Conservation (phyloP, 2,329 filamentous ascomycete species). For the Rutstroemia sp. region DNA sequence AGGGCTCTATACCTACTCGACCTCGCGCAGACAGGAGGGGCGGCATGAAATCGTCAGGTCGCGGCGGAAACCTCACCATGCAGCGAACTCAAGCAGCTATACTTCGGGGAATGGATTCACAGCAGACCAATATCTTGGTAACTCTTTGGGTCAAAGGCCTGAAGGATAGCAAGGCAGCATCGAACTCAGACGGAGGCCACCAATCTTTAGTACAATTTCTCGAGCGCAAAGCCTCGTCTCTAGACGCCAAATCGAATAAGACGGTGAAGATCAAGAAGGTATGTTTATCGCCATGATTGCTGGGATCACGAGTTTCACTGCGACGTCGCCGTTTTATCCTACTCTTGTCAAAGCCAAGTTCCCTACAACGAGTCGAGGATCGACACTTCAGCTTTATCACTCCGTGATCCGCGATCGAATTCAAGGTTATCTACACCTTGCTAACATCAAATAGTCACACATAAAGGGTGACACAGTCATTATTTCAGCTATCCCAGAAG, state of each 20-base stretch:
- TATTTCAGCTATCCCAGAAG: slow-evolving; percentile 57
- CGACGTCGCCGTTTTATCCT: slow-evolving; percentile 32
- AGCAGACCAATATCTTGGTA: slow-evolving; percentile 24
- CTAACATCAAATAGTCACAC: slow-evolving; percentile 66
- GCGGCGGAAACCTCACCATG: slow-evolving; percentile 27
- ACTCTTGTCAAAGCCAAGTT: slow-evolving; percentile 32
- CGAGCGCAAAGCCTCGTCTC: slow-evolving; percentile 59
- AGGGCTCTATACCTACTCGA: slow-evolving; percentile 11
- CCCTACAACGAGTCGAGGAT: slow-evolving; percentile 22
- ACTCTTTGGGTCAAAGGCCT: slow-evolving; percentile 50
- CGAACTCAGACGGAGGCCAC: slow-evolving; percentile 59
- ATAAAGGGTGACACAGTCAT: slow-evolving; percentile 62
- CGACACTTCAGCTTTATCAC: slow-evolving; percentile 20
- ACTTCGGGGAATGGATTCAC: slow-evolving; percentile 33
- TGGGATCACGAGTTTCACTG: slow-evolving; percentile 30
- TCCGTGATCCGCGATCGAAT: slow-evolving; percentile 26
- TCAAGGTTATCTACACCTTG: slow-evolving; percentile 36
- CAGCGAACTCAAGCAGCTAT: slow-evolving; percentile 24
- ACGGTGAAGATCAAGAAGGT: slow-evolving; percentile 68
- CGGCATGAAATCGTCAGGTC: slow-evolving; percentile 26
- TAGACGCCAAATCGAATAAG: slow-evolving; percentile 36
- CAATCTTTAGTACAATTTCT: slow-evolving; percentile 59
- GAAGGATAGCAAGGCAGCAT: slow-evolving; percentile 59
- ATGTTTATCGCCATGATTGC: slow-evolving; percentile 48
- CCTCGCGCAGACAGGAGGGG: slow-evolving; percentile 21